Conservation (phyloP, 495 filamentous ascomycete genomes). For the Schizothecium vesticola region DNA sequence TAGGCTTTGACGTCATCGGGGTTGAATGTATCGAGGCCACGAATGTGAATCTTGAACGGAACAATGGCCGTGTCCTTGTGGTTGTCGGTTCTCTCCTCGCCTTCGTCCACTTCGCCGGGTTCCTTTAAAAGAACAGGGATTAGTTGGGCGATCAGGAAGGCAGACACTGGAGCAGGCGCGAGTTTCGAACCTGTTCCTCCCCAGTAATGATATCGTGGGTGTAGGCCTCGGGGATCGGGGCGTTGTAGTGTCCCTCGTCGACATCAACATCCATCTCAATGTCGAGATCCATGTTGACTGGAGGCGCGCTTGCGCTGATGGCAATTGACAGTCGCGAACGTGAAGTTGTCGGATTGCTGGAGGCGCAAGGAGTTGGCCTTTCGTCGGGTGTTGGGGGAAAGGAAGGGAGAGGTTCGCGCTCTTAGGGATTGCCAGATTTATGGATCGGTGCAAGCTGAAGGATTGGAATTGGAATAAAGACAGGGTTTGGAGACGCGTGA, state of each 20-base stretch:
- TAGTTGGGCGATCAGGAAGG: constrained; percentile 1
- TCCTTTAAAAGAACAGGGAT: constrained; percentile 22
- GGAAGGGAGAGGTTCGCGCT: neutral
- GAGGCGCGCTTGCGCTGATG: neutral
- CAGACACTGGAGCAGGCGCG: constrained; percentile 25
- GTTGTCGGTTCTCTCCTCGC: constrained; percentile 8
- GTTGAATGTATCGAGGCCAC: constrained; percentile 75
- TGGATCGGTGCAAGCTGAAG: neutral
- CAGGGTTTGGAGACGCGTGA: neutral
- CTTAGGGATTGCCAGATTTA: neutral
- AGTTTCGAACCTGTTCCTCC: constrained; percentile 32
- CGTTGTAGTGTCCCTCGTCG: constrained; percentile 42
- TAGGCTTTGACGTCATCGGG: constrained; percentile 72
- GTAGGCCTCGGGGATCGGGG: constrained; percentile 41
- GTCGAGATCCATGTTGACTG: constrained; percentile 63
- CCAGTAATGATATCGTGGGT: constrained; percentile 37
- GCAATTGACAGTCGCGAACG: neutral
- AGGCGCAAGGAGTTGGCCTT: neutral
- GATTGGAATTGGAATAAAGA: neutral
- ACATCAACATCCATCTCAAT: constrained; percentile 66
- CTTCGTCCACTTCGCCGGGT: constrained; percentile 32
- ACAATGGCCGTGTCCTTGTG: constrained; percentile 28
- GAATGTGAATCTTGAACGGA: constrained; percentile 69
- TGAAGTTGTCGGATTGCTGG: neutral
- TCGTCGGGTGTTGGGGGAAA: neutral